A percentile compares a stretch with the other conserved stretches of the same genome.
phyloP scores from a whole-genome alignment of 2,329 filamentous ascomycete genomes.

The Exophiala aquamarina region DNA sequence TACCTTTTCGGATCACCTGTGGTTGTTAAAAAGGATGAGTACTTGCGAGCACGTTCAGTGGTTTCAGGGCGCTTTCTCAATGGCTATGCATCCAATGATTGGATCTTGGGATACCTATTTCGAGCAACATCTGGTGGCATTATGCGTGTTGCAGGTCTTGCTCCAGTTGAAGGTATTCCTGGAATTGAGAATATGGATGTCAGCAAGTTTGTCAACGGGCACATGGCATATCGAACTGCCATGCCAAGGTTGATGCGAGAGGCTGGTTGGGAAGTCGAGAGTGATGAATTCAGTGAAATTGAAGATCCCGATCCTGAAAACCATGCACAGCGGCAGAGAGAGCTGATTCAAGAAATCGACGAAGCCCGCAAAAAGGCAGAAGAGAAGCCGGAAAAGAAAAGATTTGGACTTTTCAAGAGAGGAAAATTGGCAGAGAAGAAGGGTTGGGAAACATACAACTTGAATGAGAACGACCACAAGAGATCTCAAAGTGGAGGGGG shows the following conservation, averaged over 20 bases:
- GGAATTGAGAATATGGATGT: constrained; percentile 88
- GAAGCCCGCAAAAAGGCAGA: constrained; percentile 87
- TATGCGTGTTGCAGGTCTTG: constrained; percentile 81
- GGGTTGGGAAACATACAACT: constrained; percentile 93
- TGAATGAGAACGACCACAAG: constrained; percentile 37
- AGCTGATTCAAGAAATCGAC: constrained; percentile 95
- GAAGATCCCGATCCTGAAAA: constrained; percentile 97
- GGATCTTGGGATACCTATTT: constrained; percentile 96
- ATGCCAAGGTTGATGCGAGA: constrained; percentile 87
- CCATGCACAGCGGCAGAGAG: constrained; percentile 80
- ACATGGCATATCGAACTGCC: constrained; percentile 93
- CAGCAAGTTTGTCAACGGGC: constrained; percentile 79
- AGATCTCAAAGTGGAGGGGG: constrained; percentile 4
- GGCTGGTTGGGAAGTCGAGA: constrained; percentile 87
- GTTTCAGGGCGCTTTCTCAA: constrained; percentile 93
- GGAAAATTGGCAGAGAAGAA: constrained; percentile 72
- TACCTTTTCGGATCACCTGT: constrained; percentile 92
- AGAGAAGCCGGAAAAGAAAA: constrained; percentile 69
- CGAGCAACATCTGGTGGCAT: constrained; percentile 91
- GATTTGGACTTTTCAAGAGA: constrained; percentile 77
- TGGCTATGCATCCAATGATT: constrained; percentile 91
- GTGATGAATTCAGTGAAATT: constrained; percentile 93
- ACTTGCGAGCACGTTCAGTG: constrained; percentile 74
- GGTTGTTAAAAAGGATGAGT: constrained; percentile 90
- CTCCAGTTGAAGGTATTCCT: constrained; percentile 70